These are phyloP conservation scores for Gamsiella multidivaricata DNA, from an alignment of 192 early-diverging fungal genomes.

Conservation along the genomic window DNA sequence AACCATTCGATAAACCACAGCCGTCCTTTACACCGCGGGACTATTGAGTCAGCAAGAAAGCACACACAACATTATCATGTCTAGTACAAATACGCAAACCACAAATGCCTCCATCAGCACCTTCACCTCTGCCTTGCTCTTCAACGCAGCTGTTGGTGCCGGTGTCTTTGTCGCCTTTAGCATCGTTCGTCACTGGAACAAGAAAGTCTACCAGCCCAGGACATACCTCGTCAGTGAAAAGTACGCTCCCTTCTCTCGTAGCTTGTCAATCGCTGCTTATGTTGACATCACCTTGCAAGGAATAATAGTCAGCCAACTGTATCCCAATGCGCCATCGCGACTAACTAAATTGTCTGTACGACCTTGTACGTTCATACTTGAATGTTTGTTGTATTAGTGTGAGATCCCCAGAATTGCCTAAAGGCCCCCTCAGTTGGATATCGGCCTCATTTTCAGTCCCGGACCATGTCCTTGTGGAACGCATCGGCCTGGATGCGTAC, in stretches of 20 bases:
- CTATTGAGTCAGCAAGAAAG: background rate
- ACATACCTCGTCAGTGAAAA: conserved; percentile 69
- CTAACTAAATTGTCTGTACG: too few species aligned
- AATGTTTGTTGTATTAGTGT: too few species aligned
- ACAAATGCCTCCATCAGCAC: conserved; percentile 66
- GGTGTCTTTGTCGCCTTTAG: conserved; percentile 69
- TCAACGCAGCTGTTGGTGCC: conserved; percentile 71
- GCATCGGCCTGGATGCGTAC: conserved; percentile 80
- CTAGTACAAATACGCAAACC: background rate
- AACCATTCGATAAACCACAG: too few species aligned
- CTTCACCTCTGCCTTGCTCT: conserved; percentile 77
- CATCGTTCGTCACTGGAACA: conserved; percentile 67
- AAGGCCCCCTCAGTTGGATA: conserved; percentile 71
- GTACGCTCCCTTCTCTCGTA: conserved; percentile 22
- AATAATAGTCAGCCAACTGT: too few species aligned
- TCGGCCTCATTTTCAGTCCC: conserved; percentile 56
- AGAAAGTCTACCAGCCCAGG: conserved; percentile 76
- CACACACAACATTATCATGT: background rate
- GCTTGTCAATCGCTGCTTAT: background rate
- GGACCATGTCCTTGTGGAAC: conserved; percentile 64
- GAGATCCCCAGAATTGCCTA: conserved; percentile 62
- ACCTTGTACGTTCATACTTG: too few species aligned
- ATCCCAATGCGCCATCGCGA: too few species aligned
- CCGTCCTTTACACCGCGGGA: background rate
- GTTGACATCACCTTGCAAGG: too few species aligned